phyloP scores from a whole-genome alignment of 106 monocot genomes.

The Narthecium ossifragum region DNA sequence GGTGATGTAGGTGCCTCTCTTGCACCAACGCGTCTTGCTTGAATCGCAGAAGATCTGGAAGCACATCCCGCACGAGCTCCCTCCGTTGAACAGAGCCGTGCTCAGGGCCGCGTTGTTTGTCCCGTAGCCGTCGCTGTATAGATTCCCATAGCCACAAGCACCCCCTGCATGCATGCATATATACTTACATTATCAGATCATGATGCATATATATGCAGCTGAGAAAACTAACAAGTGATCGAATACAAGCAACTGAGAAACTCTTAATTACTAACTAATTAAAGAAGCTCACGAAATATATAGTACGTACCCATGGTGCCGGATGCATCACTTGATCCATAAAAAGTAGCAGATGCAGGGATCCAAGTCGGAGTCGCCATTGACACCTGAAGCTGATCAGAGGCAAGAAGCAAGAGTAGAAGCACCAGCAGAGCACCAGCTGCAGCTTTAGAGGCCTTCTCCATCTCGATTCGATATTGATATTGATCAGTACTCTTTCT shows the following conservation, averaged over 20 bases:
- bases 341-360: constrained; percentile 44
- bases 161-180: not conserved
- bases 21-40: constrained; percentile 26
- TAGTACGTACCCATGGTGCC: constrained; percentile 47
- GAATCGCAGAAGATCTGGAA: constrained; percentile 34
- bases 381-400: not conserved
- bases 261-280: not conserved
- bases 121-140: constrained; percentile 42
- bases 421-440: not conserved
- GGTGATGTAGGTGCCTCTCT: constrained; percentile 25
- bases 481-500: not conserved
- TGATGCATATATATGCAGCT: no score
- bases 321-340: constrained; percentile 44
- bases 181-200: no score
- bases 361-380: constrained; percentile 9
- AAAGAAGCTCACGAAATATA: no score
- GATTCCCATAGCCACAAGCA: constrained; percentile 17
- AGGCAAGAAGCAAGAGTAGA: not conserved
- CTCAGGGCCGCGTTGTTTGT: constrained; percentile 64
- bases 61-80: constrained; percentile 47
- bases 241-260: not conserved
- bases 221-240: no score
- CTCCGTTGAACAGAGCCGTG: constrained; percentile 65
- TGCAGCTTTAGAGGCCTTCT: not conserved
- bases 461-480: not conserved